These are phyloP conservation scores for Colletotrichum sp. DNA, from an alignment of 2,329 filamentous ascomycete genomes.

Conservation along the genomic window DNA sequence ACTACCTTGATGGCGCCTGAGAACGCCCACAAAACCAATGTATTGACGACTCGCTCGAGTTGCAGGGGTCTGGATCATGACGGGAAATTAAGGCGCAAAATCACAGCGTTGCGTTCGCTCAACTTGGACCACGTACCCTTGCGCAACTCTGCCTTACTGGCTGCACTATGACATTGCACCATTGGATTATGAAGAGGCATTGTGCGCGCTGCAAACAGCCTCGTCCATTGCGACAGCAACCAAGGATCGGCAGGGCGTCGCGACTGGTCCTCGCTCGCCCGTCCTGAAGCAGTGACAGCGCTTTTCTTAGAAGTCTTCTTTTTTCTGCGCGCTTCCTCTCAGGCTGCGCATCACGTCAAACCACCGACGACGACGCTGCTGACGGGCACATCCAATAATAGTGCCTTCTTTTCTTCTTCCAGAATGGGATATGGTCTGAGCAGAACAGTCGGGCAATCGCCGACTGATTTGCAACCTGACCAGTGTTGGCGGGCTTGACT, in stretches of 20 bases:
- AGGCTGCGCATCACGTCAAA: not conserved
- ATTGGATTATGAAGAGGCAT: not conserved
- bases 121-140: not conserved
- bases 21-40: not conserved
- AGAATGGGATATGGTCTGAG: not conserved
- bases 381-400: not conserved
- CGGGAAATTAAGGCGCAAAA: slow-evolving; percentile 23
- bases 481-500: not conserved
- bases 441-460: not conserved
- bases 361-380: not conserved
- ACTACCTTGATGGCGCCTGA: not conserved
- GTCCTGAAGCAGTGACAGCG: slow-evolving; percentile 14
- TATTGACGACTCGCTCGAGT: not conserved
- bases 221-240: slow-evolving; percentile 9
- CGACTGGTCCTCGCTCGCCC: not conserved
- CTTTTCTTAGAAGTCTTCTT: slow-evolving; percentile 10
- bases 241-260: slow-evolving; percentile 9
- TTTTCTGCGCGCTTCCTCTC: not conserved
- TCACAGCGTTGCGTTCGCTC: slow-evolving; percentile 16
- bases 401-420: not conserved
- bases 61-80: slow-evolving; percentile 2
- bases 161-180: not conserved
- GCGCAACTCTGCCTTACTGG: not conserved
- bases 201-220: slow-evolving; percentile 3
- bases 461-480: not conserved